These are phyloP conservation scores for Pseudogymnoascus sp. DNA, from an alignment of 2,329 filamentous ascomycete genomes.

Conservation along the genomic window DNA sequence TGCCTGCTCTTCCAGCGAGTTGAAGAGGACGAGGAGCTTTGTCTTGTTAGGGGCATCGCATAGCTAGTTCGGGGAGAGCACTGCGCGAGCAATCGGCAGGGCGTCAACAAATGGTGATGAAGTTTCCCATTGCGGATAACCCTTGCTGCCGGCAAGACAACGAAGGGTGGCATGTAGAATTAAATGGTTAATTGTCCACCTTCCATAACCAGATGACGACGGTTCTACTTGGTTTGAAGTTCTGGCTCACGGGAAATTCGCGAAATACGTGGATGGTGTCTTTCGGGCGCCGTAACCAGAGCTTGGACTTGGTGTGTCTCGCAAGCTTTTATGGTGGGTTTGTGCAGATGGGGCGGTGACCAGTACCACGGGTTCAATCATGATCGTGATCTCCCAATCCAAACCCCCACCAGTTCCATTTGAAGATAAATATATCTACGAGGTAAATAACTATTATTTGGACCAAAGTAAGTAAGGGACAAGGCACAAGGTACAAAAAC, in stretches of 20 bases:
- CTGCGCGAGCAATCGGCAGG: not conserved
- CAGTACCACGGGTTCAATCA: not conserved
- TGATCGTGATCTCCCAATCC: not conserved
- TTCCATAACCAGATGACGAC: not conserved
- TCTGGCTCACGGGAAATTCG: not conserved
- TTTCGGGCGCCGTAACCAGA: not conserved
- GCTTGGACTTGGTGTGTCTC: not conserved
- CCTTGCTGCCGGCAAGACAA: constrained; percentile 3
- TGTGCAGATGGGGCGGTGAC: not conserved
- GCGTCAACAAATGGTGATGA: not conserved
- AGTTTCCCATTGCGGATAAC: not conserved
- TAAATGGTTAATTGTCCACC: constrained; percentile 1
- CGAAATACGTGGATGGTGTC: not conserved
- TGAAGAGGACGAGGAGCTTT: constrained; percentile 46
- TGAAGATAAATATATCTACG: not conserved
- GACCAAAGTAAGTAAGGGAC: not conserved
- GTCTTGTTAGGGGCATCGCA: not conserved
- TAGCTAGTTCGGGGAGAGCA: not conserved
- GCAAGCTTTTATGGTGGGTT: constrained; percentile 6
- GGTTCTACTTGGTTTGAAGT: not conserved
- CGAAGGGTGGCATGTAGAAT: constrained; percentile 7
- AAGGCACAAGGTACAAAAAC: not conserved
- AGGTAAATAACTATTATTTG: not conserved
- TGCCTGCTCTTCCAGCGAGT: constrained; percentile 80
- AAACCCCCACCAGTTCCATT: not conserved